A percentile compares a stretch with the other conserved stretches of the same genome.
Evolutionary conservation across 371 early-diverging fungal genomes (phyloP).

Genomic region (Cokeromyces recurvatus): DNA sequence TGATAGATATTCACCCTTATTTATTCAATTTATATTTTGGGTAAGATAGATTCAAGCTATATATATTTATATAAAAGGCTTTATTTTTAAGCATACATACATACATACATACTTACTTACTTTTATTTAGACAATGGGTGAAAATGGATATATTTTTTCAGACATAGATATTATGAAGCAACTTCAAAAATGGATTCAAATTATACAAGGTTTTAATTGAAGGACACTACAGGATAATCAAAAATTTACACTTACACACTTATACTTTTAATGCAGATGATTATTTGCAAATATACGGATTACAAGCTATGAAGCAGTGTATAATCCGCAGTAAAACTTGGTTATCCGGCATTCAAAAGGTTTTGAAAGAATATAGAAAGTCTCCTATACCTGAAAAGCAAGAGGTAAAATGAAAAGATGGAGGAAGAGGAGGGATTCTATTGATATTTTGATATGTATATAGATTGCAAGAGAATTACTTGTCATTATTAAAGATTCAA

Average conservation of each 20-base stretch:
- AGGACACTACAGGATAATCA: no score
- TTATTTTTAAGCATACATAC: neutral
- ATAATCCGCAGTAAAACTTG: constrained; percentile 25
- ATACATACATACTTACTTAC: neutral
- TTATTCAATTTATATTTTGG: constrained; percentile 20
- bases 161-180: constrained; percentile 31
- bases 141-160: constrained; percentile 25
- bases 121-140: constrained; percentile 19
- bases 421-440: no score
- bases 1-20: constrained; percentile 4
- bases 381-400: constrained; percentile 28
- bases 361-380: constrained; percentile 12
- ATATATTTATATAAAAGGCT: no score
- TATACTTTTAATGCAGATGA: no score
- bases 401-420: constrained; percentile 9
- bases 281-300: constrained; percentile 21
- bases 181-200: constrained; percentile 24
- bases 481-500: constrained; percentile 13
- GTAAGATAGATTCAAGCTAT: constrained; percentile 2
- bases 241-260: no score
- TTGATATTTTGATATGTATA: neutral
- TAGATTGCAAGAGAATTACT: constrained; percentile 27
- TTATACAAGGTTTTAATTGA: constrained; percentile 40
- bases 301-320: constrained; percentile 26
- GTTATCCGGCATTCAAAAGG: constrained; percentile 18